Conservation (phyloP, 108 stramenopile genomes). For the Nitzschia putrida region DNA sequence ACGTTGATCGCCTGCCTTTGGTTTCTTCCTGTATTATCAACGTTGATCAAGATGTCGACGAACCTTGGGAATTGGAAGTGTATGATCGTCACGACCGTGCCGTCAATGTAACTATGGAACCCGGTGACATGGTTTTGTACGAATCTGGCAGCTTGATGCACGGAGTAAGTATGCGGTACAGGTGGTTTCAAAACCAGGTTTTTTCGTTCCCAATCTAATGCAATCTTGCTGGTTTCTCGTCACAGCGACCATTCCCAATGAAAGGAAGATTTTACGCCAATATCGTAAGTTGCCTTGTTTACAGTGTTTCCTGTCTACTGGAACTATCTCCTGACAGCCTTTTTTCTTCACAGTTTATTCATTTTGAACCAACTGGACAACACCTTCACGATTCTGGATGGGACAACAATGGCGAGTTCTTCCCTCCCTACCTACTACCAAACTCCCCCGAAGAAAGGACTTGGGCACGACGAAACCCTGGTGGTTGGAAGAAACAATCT, state of each 20-base stretch:
- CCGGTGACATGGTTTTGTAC: constrained; percentile 90
- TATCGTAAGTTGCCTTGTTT: background rate
- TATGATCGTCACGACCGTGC: constrained; percentile 83
- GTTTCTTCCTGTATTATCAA: constrained; percentile 89
- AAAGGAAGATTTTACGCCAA: constrained; percentile 80
- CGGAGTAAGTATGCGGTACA: constrained; percentile 26
- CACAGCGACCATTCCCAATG: constrained; percentile 71
- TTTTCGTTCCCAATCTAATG: too few species aligned
- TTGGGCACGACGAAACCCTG: constrained; percentile 53
- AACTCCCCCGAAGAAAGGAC: constrained; percentile 52
- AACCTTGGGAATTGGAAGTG: constrained; percentile 88
- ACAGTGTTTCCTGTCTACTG: background rate
- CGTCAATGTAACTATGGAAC: constrained; percentile 88
- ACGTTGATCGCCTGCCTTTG: constrained; percentile 91
- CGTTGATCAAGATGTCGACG: constrained; percentile 90
- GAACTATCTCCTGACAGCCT: background rate
- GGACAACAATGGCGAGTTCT: constrained; percentile 51
- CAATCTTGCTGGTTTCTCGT: background rate
- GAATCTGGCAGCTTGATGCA: constrained; percentile 71
- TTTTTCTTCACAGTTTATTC: constrained; percentile 54
- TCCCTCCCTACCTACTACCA: constrained; percentile 54
- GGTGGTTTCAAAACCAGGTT: too few species aligned
- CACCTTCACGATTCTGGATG: constrained; percentile 34
- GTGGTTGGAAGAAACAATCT: constrained; percentile 50
- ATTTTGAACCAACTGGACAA: constrained; percentile 79